These are phyloP conservation scores for Miscanthus lutarioriparius DNA, from an alignment of 176 grass and related monocot genomes.

Conservation along the genomic window DNA sequence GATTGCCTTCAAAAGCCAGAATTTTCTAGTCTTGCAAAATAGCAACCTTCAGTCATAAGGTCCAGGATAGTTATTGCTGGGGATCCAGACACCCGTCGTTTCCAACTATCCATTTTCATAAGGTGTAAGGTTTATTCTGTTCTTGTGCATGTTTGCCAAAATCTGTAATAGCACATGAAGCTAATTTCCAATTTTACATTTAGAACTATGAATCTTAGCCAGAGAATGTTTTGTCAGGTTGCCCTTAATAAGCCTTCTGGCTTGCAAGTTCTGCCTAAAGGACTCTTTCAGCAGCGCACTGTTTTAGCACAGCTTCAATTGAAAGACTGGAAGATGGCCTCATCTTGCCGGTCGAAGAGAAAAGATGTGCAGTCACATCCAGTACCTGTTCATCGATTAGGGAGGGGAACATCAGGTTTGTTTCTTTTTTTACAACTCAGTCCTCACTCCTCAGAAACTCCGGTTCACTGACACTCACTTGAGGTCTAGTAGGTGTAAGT, in stretches of 20 bases:
- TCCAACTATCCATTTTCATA: neutral
- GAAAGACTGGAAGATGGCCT: constrained; percentile 66
- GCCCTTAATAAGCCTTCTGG: constrained; percentile 89
- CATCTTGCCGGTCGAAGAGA: constrained; percentile 32
- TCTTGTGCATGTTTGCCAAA: constrained; percentile 6
- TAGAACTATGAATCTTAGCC: constrained; percentile 13
- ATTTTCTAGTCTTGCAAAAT: neutral
- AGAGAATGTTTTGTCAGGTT: constrained; percentile 47
- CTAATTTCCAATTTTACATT: neutral
- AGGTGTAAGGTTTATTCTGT: neutral
- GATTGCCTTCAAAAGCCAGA: neutral
- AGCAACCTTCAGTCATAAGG: neutral
- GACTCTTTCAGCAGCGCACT: constrained; percentile 93
- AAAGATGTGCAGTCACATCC: constrained; percentile 55
- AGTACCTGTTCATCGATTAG: constrained; percentile 87
- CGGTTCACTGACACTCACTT: constrained; percentile 7
- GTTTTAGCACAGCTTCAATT: constrained; percentile 75
- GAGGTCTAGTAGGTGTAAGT: neutral
- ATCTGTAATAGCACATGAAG: neutral
- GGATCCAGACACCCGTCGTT: neutral
- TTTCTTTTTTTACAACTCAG: constrained; percentile 26
- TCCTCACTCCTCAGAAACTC: neutral
- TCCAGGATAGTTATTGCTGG: neutral
- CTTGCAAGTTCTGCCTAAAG: constrained; percentile 94
- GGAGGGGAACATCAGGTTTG: constrained; percentile 93